Evolutionary conservation across 2,329 filamentous ascomycete species (phyloP), one percentile per base, ranked within the genome.

Genomic region (Myriosclerotinia duriaeana): DNA sequence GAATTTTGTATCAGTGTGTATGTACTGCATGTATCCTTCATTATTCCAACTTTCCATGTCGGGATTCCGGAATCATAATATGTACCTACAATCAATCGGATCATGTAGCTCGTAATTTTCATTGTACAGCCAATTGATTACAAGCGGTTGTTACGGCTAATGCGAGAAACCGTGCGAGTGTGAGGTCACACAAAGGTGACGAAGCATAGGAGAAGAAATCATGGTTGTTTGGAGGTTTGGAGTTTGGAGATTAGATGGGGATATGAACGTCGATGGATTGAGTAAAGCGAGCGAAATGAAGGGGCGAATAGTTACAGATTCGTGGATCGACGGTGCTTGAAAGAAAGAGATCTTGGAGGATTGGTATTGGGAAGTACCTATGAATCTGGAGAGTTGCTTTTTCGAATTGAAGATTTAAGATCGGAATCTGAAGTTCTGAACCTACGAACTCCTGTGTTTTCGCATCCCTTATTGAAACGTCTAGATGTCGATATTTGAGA

Each of bases 271-370:
- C 6, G 6, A 38, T 55, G 36, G n/a, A 55, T 55, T 14, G 36
- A 55, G 53, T 40, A 55, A 55, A 40, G 53, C 36, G 20, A 40
- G 53, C 53, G 53, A 55, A 55, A 55, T 55, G 53, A 55, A 55
- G 53, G 53, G 53, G 36, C 22, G 17, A 46, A 15, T 46, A 26
- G 2, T 26, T 3, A 26, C 26, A 3, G 26, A n/a, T 46, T 46
- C 17, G 17, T 20, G 44, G 44, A n/a, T 46, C 26, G 26, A 26
- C 26, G 26, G 26, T 26, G 3, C 26, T 26, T 26, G 26, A 26
- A 26, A 26, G 26, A 26, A 26, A 26, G 26, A 17, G 17, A 20
- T n/a, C 44, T 46, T 46, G 44, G 44, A 9, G 44, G 5, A n/a
- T 8, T 46, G 44, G 20, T 20, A 46, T 8, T 20, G 20, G 20